Percentiles rank a stretch among this genome's conserved stretches.
Evolutionary conservation across 805 yeast genomes (phyloP).

Genomic region (Schwanniomyces yamadae): DNA sequence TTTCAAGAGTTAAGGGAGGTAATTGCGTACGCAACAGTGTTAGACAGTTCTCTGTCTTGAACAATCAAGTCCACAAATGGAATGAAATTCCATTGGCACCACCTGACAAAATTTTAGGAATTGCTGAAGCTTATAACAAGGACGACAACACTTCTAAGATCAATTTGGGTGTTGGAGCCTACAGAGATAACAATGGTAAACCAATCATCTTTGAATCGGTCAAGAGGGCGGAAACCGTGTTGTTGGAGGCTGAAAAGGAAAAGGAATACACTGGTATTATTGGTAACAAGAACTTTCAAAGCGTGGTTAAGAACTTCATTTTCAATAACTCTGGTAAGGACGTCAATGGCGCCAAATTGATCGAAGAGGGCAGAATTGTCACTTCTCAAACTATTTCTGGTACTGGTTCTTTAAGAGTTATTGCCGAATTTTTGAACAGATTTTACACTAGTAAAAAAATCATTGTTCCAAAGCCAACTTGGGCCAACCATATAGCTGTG

Average conservation of each 20-base stretch:
- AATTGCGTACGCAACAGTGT: slow-evolving; percentile 4
- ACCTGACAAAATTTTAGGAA: slow-evolving; percentile 83
- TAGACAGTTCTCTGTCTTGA: slow-evolving; percentile 11
- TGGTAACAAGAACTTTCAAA: slow-evolving; percentile 70
- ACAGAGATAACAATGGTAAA: slow-evolving; percentile 81
- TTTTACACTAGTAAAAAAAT: slow-evolving; percentile 59
- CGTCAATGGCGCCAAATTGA: slow-evolving; percentile 51
- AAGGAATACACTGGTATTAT: slow-evolving; percentile 87
- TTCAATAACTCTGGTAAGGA: slow-evolving; percentile 60
- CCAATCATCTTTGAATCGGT: slow-evolving; percentile 88
- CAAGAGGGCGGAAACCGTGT: slow-evolving; percentile 56
- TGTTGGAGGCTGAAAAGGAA: slow-evolving; percentile 52
- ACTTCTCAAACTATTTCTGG: slow-evolving; percentile 91
- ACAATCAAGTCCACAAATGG: slow-evolving; percentile 17
- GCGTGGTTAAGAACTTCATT: slow-evolving; percentile 65
- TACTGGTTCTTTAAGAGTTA: slow-evolving; percentile 88
- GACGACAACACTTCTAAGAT: slow-evolving; percentile 61
- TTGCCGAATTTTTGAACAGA: slow-evolving; percentile 70
- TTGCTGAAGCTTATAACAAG: slow-evolving; percentile 68
- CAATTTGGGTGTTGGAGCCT: slow-evolving; percentile 86
- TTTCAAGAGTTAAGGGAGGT: slow-evolving; percentile 7
- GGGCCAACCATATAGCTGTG: slow-evolving; percentile 91
- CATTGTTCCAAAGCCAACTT: slow-evolving; percentile 82
- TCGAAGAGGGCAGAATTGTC: slow-evolving; percentile 64
- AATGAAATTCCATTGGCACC: slow-evolving; percentile 54